Evolutionary conservation across 331 rosid genomes (phyloP).

Genomic region (Erythrophleum ivorense): DNA sequence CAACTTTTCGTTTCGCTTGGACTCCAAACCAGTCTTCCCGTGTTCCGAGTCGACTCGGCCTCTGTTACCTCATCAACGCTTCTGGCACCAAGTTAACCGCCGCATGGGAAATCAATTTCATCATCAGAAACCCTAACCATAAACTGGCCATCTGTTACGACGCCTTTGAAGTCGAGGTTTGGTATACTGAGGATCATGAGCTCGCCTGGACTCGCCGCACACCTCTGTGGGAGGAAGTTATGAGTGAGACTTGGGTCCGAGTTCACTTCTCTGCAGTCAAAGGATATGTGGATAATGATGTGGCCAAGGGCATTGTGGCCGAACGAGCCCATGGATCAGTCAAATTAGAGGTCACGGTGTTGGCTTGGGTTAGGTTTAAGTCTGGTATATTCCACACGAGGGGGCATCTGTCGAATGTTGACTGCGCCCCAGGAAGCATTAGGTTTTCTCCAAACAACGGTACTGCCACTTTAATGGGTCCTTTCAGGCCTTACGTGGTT

Average conservation of each 20-base stretch:
- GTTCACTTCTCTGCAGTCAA: background rate
- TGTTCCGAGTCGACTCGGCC: constrained; percentile 33
- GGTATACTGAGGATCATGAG: background rate
- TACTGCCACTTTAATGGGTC: constrained; percentile 15
- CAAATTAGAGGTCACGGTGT: background rate
- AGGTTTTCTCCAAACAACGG: background rate
- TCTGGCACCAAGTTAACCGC: constrained; percentile 10
- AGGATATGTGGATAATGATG: background rate
- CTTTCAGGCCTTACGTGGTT: background rate
- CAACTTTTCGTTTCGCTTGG: too few relatives aligned
- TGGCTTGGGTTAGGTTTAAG: constrained; percentile 16
- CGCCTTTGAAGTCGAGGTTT: constrained; percentile 7
- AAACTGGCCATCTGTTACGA: background rate
- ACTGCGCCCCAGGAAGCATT: constrained; percentile 11
- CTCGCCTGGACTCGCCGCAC: constrained; percentile 2
- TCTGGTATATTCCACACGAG: background rate
- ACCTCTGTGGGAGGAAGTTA: constrained; percentile 1
- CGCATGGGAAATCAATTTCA: constrained; percentile 19
- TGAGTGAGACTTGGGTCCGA: background rate
- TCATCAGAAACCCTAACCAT: constrained; percentile 19
- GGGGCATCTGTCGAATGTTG: background rate
- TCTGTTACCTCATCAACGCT: background rate
- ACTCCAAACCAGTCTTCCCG: constrained; percentile 3
- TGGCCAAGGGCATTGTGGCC: constrained; percentile 2
- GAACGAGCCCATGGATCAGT: constrained; percentile 19